phyloP scores from a whole-genome alignment of 768 basidiomycete species.

The Xanthoconium stramineum region DNA sequence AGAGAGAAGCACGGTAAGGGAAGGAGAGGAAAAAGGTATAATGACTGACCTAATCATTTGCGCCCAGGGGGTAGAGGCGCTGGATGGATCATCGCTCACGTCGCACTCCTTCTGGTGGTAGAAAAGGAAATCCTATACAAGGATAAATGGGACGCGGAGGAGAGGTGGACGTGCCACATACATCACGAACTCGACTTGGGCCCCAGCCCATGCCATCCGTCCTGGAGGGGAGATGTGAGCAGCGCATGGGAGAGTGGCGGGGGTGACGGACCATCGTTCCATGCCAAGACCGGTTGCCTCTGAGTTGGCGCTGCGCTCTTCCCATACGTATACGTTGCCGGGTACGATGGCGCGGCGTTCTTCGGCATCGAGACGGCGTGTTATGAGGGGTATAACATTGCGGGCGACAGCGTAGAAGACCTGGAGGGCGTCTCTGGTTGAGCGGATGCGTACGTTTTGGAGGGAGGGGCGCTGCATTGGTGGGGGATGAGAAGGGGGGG shows the following conservation, averaged over 20 bases:
- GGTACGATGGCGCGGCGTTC: constrained; percentile 70
- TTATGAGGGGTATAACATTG: constrained; percentile 68
- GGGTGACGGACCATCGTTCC: constrained; percentile 64
- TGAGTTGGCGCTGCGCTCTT: constrained; percentile 81
- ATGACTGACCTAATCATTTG: constrained; percentile 62
- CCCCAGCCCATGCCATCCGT: constrained; percentile 81
- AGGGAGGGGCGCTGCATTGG: constrained; percentile 75
- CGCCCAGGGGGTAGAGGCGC: constrained; percentile 68
- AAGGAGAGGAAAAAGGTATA: constrained; percentile 7
- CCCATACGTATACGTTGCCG: constrained; percentile 86
- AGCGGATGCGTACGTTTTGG: constrained; percentile 71
- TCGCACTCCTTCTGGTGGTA: constrained; percentile 50
- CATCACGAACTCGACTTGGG: constrained; percentile 66
- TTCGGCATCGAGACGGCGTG: constrained; percentile 77
- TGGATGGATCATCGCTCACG: constrained; percentile 36
- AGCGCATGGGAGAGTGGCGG: not conserved
- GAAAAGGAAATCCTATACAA: constrained; percentile 49
- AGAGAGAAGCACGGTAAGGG: constrained; percentile 19
- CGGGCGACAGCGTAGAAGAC: constrained; percentile 77
- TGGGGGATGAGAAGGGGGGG: constrained; percentile 24
- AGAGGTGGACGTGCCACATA: constrained; percentile 7
- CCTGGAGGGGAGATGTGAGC: constrained; percentile 26
- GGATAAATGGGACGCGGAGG: constrained; percentile 2
- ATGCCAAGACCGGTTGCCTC: constrained; percentile 80
- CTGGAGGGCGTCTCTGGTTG: constrained; percentile 75